A percentile compares a stretch with the other conserved stretches of the same genome.
Conservation (phyloP, 345 rosid genomes). For the Camelina neglecta region DNA sequence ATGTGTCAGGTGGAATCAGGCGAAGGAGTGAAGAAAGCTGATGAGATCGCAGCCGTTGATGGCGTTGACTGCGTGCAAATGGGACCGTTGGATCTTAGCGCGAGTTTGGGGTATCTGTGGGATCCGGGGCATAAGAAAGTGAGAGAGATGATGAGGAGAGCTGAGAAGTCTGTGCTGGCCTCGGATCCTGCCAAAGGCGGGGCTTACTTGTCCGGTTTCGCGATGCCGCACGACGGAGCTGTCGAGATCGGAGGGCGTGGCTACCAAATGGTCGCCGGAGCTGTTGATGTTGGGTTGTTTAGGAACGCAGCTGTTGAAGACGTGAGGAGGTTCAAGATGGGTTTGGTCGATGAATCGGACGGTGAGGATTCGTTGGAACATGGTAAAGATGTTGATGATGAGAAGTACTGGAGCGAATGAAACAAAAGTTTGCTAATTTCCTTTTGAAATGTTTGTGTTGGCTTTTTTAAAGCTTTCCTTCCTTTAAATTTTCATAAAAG, state of each 20-base stretch:
- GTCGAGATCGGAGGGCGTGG: constrained; percentile 61
- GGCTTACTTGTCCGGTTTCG: constrained; percentile 72
- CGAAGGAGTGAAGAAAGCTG: constrained; percentile 67
- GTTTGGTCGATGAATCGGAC: constrained; percentile 45
- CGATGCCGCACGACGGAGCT: constrained; percentile 75
- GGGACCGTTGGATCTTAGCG: constrained; percentile 96
- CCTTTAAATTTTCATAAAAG: constrained; percentile 11
- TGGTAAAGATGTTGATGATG: constrained; percentile 47
- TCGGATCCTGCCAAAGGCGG: constrained; percentile 50
- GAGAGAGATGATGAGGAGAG: constrained; percentile 62
- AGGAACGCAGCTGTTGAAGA: constrained; percentile 74
- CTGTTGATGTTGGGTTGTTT: constrained; percentile 76
- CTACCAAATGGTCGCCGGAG: constrained; percentile 77
- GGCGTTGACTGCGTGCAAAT: constrained; percentile 94
- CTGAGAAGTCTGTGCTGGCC: constrained; percentile 71
- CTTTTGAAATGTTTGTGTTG: neutral
- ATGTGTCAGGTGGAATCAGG: constrained; percentile 93
- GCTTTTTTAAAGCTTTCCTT: neutral
- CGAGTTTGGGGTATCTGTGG: constrained; percentile 84
- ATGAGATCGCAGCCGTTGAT: constrained; percentile 77
- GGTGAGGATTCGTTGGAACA: constrained; percentile 45
- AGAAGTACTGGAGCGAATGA: constrained; percentile 52
- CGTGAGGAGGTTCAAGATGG: constrained; percentile 71
- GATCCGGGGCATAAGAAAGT: constrained; percentile 95
- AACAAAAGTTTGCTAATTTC: neutral